phyloP scores from a whole-genome alignment of 2,329 filamentous ascomycete species.

The Diatrype stigma region DNA sequence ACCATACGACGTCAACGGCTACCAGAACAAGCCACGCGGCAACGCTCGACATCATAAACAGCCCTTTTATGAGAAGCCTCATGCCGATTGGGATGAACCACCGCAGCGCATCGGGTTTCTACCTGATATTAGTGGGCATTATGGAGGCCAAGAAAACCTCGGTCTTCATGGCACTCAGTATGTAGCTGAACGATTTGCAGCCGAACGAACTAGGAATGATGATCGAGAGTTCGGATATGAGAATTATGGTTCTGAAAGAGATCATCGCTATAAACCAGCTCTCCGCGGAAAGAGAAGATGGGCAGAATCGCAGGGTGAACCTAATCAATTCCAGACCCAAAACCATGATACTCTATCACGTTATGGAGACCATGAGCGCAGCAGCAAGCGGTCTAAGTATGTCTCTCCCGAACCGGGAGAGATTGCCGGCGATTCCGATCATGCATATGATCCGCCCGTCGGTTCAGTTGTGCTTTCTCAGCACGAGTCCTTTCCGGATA shows the following conservation, averaged over 20 bases:
- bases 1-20: not conserved
- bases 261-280: slow-evolving; percentile 9
- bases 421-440: not conserved
- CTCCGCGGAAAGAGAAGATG: slow-evolving; percentile 15
- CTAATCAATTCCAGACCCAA: slow-evolving; percentile 3
- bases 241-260: slow-evolving; percentile 1
- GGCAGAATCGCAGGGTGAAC: slow-evolving; percentile 10
- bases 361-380: slow-evolving; percentile 7
- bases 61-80: not conserved
- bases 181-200: slow-evolving; percentile 14
- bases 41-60: not conserved
- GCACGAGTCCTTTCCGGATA: not conserved
- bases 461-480: not conserved
- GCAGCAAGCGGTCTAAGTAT: slow-evolving; percentile 14
- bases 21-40: not conserved
- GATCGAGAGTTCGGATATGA: not conserved
- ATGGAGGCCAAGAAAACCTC: not conserved
- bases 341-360: slow-evolving; percentile 4
- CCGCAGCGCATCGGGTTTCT: not conserved
- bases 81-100: not conserved
- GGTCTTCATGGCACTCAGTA: not conserved
- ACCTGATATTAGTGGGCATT: not conserved
- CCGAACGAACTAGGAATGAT: slow-evolving; percentile 9
- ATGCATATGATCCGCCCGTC: not conserved
- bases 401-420: slow-evolving; percentile 22